These are phyloP conservation scores for Sporodiniella umbellata DNA, from an alignment of 371 early-diverging fungal species.

Conservation along the genomic window DNA sequence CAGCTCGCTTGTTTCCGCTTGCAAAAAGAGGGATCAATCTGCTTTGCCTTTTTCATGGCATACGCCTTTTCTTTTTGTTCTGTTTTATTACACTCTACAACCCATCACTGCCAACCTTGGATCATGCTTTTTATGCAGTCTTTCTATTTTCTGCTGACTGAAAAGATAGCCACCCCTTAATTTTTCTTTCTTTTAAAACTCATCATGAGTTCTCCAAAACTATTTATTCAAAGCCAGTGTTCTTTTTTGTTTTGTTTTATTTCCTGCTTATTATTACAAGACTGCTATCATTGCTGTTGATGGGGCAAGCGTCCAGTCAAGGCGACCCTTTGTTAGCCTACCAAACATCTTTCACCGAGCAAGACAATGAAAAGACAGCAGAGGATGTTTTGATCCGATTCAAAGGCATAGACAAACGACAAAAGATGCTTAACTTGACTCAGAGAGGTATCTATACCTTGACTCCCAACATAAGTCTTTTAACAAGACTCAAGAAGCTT, in stretches of 20 bases:
- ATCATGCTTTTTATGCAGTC: not conserved
- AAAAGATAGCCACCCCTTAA: too few species aligned
- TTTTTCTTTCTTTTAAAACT: not conserved
- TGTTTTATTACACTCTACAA: not conserved
- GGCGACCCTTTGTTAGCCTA: not conserved
- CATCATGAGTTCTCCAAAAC: not conserved
- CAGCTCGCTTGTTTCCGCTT: too few species aligned
- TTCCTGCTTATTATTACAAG: not conserved
- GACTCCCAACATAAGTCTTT: conserved; percentile 17
- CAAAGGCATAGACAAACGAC: not conserved
- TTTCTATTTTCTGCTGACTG: too few species aligned
- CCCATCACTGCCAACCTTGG: not conserved
- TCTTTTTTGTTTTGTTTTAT: not conserved
- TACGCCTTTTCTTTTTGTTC: too few species aligned
- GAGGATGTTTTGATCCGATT: not conserved
- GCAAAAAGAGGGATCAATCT: too few species aligned
- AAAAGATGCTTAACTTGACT: conserved; percentile 9
- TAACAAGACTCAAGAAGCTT: conserved; percentile 20
- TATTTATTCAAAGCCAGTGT: too few species aligned
- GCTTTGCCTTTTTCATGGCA: too few species aligned
- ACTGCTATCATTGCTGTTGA: conserved; percentile 8
- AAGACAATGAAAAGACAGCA: not conserved
- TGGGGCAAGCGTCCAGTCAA: conserved; percentile 2
- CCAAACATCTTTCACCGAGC: not conserved
- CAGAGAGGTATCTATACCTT: conserved; percentile 7